Evolutionary conservation across 441 rosid genomes (phyloP), one percentile per base, ranked within the genome.

Genomic region (Erodium moschatum): DNA sequence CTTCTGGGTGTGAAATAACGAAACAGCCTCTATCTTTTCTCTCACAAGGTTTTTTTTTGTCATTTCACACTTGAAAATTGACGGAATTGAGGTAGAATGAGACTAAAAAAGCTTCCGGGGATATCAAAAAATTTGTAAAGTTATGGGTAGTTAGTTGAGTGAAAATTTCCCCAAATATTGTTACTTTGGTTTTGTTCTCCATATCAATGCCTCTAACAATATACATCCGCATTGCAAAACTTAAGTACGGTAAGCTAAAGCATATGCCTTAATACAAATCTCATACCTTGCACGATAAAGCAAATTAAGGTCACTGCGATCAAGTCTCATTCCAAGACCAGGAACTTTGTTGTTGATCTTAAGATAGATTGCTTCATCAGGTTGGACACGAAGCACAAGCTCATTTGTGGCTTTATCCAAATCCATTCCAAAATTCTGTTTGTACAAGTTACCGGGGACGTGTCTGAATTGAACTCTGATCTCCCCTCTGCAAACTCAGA

Each of bases 261-360:
- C 67, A 15, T 5, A 29, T 7, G 67, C 61, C 20, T 48, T 24
- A 61, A 61, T 40, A 42, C 11, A 60, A 73, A 58, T 24, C 1
- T 52, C 62, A 56, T 81, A 89, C 97, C 91, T 89, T 70, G 96
- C 72, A 60, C 80, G 79, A 69, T 79, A 92, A 4, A 92, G 89
- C 72, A 92, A 74, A 81, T 90, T 90, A 48, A 93, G 94, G 74
- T 93, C 86, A 8, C 90, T 90, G 73, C 88, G 90, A 66, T 90
- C 96, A 9, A 93, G 73, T 88, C 97, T 84, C 98, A 93, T 93
- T 68, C 90, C 92, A 52, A 89, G 88, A 69, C 98, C 97, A 12
- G 98, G 98, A 70, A 90, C 90, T 79, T 93, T 93, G 81, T 89
- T 90, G 78, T 90, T 90, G 80, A 93, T 85, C 86, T 84, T 93